A percentile compares a stretch with the other conserved stretches of the same genome.
Conservation (phyloP, 2,329 filamentous ascomycete genomes). For the Pyrenochaeta sp. region DNA sequence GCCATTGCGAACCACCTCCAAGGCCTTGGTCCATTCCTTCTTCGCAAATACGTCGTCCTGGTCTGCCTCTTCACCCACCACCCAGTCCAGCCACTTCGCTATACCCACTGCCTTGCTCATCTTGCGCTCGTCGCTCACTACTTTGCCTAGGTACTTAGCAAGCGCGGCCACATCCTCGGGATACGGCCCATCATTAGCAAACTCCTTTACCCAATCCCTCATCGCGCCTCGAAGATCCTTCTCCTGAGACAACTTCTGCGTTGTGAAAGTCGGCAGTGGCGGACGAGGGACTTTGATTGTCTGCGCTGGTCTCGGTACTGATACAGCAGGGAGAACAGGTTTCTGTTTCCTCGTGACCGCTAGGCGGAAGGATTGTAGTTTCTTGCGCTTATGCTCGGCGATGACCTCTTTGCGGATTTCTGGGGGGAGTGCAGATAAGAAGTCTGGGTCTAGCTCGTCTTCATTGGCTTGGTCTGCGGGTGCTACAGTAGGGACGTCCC, state of each 20-base stretch:
- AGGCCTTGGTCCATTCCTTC: slow-evolving; percentile 44
- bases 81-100: slow-evolving; percentile 67
- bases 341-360: slow-evolving; percentile 36
- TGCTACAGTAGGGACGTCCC: slow-evolving; percentile 35
- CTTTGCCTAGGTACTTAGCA: slow-evolving; percentile 72
- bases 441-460: slow-evolving; percentile 59
- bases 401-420: slow-evolving; percentile 73
- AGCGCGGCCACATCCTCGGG: slow-evolving; percentile 78
- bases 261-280: slow-evolving; percentile 68
- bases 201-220: slow-evolving; percentile 77
- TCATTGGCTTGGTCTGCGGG: slow-evolving; percentile 24
- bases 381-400: slow-evolving; percentile 66
- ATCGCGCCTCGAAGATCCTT: slow-evolving; percentile 77
- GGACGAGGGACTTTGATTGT: slow-evolving; percentile 57
- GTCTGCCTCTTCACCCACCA: slow-evolving; percentile 39
- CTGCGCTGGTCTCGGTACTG: slow-evolving; percentile 27
- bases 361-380: slow-evolving; percentile 36
- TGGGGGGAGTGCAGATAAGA: slow-evolving; percentile 82
- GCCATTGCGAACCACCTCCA: slow-evolving; percentile 49
- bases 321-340: not conserved
- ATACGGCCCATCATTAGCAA: slow-evolving; percentile 77
- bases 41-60: slow-evolving; percentile 14
- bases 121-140: slow-evolving; percentile 79
- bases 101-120: slow-evolving; percentile 76
- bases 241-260: slow-evolving; percentile 60